Conservation (phyloP, 2,329 filamentous ascomycete genomes). For the Alternaria gansuensis region DNA sequence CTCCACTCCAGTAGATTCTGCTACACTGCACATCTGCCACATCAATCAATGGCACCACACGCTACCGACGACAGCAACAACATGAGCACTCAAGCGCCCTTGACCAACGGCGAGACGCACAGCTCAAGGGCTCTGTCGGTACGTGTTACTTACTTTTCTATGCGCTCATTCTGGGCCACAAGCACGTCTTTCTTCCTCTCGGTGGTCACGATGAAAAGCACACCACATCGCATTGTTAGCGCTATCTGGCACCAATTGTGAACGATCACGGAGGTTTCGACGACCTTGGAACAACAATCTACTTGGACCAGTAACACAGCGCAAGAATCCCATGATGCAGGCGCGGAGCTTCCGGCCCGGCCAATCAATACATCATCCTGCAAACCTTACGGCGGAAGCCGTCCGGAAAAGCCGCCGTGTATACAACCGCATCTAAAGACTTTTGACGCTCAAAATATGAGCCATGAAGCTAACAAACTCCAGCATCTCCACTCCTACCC, state of each 20-base stretch:
- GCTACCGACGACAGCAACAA: slow-evolving; percentile 46
- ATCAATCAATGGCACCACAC: slow-evolving; percentile 45
- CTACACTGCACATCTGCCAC: slow-evolving; percentile 16
- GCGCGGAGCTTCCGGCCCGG: slow-evolving; percentile 9
- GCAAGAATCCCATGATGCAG: slow-evolving; percentile 21
- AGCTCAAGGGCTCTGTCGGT: slow-evolving; percentile 53
- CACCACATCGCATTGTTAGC: neutral
- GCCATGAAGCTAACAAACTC: slow-evolving; percentile 14
- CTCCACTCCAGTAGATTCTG: slow-evolving; percentile 7
- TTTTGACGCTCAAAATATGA: neutral
- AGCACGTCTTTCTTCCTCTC: neutral
- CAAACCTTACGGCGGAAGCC: slow-evolving; percentile 9
- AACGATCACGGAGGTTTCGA: slow-evolving; percentile 10
- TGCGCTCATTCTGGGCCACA: neutral
- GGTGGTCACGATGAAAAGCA: neutral
- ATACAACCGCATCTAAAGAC: neutral
- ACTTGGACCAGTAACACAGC: slow-evolving; percentile 20
- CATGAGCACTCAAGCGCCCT: slow-evolving; percentile 40
- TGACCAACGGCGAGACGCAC: slow-evolving; percentile 54
- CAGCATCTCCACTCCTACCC: slow-evolving; percentile 89
- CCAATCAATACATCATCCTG: slow-evolving; percentile 22
- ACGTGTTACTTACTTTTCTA: slow-evolving; percentile 30
- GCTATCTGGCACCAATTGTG: neutral
- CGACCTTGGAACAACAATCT: slow-evolving; percentile 16
- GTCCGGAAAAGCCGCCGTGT: neutral